Base-by-base conservation (phyloP, 306 rosid genomes). In the Cucumis melo region DNA sequence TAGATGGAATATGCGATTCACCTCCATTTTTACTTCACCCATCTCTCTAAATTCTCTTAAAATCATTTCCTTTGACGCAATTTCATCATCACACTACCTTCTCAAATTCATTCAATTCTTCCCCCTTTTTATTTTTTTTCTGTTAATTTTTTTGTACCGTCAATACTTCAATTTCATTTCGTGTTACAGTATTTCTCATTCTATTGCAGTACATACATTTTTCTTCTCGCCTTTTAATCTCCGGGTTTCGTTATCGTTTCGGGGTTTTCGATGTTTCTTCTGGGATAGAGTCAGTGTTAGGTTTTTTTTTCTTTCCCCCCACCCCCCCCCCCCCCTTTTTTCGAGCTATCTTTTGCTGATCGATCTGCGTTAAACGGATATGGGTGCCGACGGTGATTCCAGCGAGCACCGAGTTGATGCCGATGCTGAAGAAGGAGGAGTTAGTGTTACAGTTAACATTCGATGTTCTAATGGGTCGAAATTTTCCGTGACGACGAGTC, bases 381-480 rank as follows among this genome's bases (percentile, higher is more conserved):
- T 72, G 76, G 76, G 76, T 50, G 76, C 76, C 59, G 76, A 72
- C 76, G 76, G 76, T 27, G 76, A 72, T 72, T 72, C 76, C 58
- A 27, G 76, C 17, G 76, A 72, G 44, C 76, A 48, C 59, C 58
- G 76, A 41, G 76, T 72, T 72, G 60, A 66, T 38, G 50, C 17
- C 29, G 73, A 48, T 27, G 76, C 44, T 29, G 76, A 72, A 46
- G 76, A 27, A 7, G 60, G 59, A 16, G 76, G 72, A 38, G 72
- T 38, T 64, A 9, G 72, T 64, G 50, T 72, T 46, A 5, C 39
- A 48, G 60, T 92, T 84, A 88, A 90, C 83, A 71, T 90, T 81
- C 92, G 90, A 10, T 88, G 92, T 56, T 88, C 97, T 65, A 88
- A 81, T 78, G 96, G 96, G 39, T 82, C 96, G 12, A 92, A 92